Percentiles rank a stretch among this genome's conserved stretches.
Conservation (phyloP, 2,329 filamentous ascomycete genomes). For the Colletotrichum incanum region DNA sequence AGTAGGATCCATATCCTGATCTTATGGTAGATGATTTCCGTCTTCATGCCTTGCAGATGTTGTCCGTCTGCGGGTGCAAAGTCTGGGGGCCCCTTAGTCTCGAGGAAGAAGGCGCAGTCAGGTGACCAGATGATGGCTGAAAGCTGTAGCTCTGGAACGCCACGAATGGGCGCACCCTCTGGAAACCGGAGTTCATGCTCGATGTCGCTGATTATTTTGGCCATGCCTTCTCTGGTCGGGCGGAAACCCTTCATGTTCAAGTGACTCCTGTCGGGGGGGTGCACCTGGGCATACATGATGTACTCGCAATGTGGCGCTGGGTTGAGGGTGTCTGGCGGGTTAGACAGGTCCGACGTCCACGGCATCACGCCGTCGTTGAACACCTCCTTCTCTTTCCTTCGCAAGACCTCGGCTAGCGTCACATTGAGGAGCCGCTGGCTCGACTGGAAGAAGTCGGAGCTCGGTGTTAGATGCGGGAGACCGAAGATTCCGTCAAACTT, state of each 20-base stretch:
- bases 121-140: constrained; percentile 78
- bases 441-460: constrained; percentile 69
- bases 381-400: constrained; percentile 72
- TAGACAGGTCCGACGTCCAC: constrained; percentile 81
- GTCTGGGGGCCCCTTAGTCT: constrained; percentile 74
- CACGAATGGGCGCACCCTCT: constrained; percentile 70
- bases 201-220: constrained; percentile 66
- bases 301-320: constrained; percentile 88
- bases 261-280: constrained; percentile 64
- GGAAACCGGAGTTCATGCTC: constrained; percentile 76
- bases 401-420: constrained; percentile 78
- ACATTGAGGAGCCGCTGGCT: constrained; percentile 79
- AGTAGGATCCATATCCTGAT: constrained; percentile 73
- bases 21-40: constrained; percentile 70
- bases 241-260: constrained; percentile 52
- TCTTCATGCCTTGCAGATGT: constrained; percentile 74
- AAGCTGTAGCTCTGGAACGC: constrained; percentile 72
- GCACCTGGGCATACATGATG: constrained; percentile 86
- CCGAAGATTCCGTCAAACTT: constrained; percentile 95
- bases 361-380: constrained; percentile 76
- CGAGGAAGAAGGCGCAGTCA: constrained; percentile 77
- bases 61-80: constrained; percentile 66
- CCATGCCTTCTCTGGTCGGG: constrained; percentile 52
- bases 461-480: constrained; percentile 84
- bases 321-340: constrained; percentile 70